phyloP scores from a whole-genome alignment of 176 grass and related monocot genomes.

The Dendrocalamus sinicus region DNA sequence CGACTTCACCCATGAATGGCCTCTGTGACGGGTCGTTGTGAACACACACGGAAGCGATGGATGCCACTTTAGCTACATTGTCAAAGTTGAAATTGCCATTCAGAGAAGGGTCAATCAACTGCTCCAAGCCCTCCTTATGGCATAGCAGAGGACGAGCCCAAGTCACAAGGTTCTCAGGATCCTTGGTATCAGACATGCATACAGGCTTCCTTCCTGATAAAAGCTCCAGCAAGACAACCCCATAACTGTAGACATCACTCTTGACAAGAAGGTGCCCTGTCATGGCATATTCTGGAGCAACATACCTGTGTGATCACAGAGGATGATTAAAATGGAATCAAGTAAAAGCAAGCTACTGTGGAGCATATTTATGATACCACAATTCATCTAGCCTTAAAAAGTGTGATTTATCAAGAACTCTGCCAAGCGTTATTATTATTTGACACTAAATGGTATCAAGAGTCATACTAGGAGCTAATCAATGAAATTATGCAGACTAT shows the following conservation, averaged over 20 bases:
- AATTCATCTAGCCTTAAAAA: slow-evolving; percentile 12
- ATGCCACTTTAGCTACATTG: slow-evolving; percentile 96
- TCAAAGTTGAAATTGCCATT: slow-evolving; percentile 76
- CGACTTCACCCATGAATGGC: slow-evolving; percentile 99
- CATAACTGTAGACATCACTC: slow-evolving; percentile 96
- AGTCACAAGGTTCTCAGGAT: slow-evolving; percentile 83
- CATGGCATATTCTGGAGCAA: slow-evolving; percentile 99
- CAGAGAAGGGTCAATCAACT: slow-evolving; percentile 78
- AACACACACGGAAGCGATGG: slow-evolving; percentile 87
- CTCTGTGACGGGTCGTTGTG: slow-evolving; percentile 73
- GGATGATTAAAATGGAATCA: slow-evolving; percentile 39
- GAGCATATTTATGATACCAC: slow-evolving; percentile 24
- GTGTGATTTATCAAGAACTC: background rate
- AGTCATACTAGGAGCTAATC: background rate
- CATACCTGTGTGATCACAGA: slow-evolving; percentile 65
- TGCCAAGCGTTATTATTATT: background rate
- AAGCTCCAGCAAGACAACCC: slow-evolving; percentile 92
- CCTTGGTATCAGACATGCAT: slow-evolving; percentile 69
- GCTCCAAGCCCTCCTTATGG: slow-evolving; percentile 71
- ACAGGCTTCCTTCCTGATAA: slow-evolving; percentile 94
- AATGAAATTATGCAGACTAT: background rate
- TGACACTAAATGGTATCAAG: slow-evolving; percentile 4
- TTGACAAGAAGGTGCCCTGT: slow-evolving; percentile 95
- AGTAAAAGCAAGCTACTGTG: slow-evolving; percentile 28
- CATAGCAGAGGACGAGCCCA: slow-evolving; percentile 88